Evolutionary conservation across 1,139 yeast genomes (phyloP).

Genomic region (Suhomyces terraborum): DNA sequence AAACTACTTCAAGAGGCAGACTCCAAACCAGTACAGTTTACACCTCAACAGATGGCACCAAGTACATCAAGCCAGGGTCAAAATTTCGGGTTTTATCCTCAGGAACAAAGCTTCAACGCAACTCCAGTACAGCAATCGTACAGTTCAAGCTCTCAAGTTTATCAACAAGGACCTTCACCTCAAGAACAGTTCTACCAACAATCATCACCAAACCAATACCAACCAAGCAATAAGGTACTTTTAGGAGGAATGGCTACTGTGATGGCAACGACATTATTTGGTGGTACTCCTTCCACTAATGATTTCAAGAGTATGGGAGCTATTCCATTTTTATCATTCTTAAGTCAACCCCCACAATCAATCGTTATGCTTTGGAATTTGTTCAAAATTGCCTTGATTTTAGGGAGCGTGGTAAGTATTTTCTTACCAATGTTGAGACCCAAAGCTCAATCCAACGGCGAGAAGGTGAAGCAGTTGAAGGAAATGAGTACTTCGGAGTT

Average conservation of each 20-base stretch:
- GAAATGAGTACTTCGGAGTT: slow-evolving; percentile 2
- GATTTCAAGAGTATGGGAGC: slow-evolving; percentile 46
- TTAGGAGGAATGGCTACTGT: slow-evolving; percentile 61
- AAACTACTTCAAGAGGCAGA: slow-evolving; percentile 29
- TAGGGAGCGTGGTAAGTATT: slow-evolving; percentile 30
- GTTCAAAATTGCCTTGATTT: slow-evolving; percentile 28
- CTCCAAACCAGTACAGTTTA: slow-evolving; percentile 8
- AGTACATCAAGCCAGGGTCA: slow-evolving; percentile 7
- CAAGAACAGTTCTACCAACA: slow-evolving; percentile 25
- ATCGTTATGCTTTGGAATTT: slow-evolving; percentile 31
- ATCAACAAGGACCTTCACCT: slow-evolving; percentile 3
- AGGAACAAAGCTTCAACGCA: slow-evolving; percentile 24
- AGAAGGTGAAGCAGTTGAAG: slow-evolving; percentile 4
- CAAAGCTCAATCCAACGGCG: slow-evolving; percentile 3
- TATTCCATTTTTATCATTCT: slow-evolving; percentile 35
- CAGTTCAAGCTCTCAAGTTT: slow-evolving; percentile 12
- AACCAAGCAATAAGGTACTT: slow-evolving; percentile 33
- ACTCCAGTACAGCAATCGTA: slow-evolving; percentile 25
- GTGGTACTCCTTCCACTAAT: slow-evolving; percentile 23
- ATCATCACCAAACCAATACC: slow-evolving; percentile 12
- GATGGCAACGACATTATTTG: slow-evolving; percentile 49
- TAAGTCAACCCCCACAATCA: slow-evolving; percentile 28
- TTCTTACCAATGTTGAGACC: slow-evolving; percentile 26
- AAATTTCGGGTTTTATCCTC: slow-evolving; percentile 29
- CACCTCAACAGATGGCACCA: slow-evolving; percentile 8